Conservation (phyloP, 1,139 yeast genomes). For the Diutina mesorugosa region DNA sequence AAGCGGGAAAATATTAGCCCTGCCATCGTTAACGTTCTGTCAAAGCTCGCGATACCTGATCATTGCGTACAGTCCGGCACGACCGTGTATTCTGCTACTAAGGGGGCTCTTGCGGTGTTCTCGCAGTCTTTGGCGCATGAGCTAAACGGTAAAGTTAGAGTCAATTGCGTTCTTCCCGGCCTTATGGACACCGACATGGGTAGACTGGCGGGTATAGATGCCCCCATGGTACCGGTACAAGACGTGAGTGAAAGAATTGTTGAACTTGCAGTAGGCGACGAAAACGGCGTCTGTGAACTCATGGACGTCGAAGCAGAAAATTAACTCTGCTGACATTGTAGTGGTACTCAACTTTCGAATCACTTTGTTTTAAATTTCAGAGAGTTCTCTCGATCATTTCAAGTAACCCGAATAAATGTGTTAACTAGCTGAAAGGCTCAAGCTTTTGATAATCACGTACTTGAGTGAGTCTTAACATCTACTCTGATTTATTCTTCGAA, state of each 20-base stretch:
- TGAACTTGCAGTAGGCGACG: neutral
- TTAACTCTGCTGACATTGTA: neutral
- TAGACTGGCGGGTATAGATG: constrained; percentile 10
- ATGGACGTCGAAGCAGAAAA: neutral
- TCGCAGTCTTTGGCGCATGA: constrained; percentile 55
- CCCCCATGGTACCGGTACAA: neutral
- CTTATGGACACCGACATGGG: constrained; percentile 75
- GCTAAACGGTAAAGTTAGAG: constrained; percentile 36
- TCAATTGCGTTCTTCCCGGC: constrained; percentile 65
- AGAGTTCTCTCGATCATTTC: no score
- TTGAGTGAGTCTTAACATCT: no score
- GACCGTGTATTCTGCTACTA: constrained; percentile 65
- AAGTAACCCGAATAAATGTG: no score
- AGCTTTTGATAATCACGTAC: no score
- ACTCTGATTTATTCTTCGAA: no score
- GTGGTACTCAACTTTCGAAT: neutral
- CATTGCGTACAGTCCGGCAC: constrained; percentile 42
- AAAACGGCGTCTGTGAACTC: neutral
- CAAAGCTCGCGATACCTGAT: constrained; percentile 43
- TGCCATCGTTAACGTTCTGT: constrained; percentile 51
- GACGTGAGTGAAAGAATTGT: neutral
- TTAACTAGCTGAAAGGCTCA: no score
- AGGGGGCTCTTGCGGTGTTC: constrained; percentile 66
- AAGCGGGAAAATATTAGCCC: constrained; percentile 13
- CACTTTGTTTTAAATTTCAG: no score